Evolutionary conservation across 495 filamentous ascomycete species (phyloP).

Genomic region (Ramalina intermedia): DNA sequence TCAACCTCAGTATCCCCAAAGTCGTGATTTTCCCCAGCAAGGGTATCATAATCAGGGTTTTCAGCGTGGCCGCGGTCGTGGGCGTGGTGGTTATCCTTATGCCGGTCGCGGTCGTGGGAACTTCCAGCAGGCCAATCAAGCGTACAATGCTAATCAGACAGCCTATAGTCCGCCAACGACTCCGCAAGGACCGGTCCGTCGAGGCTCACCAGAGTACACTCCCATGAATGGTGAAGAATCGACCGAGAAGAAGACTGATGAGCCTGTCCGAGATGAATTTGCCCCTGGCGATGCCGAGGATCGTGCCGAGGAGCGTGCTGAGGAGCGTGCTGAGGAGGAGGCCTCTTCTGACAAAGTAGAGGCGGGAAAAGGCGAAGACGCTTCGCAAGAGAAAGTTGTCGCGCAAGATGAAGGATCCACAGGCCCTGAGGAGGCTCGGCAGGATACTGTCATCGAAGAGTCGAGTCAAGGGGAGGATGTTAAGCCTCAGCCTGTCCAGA

Average conservation of each 20-base stretch:
- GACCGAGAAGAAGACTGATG: constrained; percentile 10
- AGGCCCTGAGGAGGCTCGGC: not conserved
- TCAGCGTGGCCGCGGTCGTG: constrained; percentile 48
- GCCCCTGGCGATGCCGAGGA: constrained; percentile 20
- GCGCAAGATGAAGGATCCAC: constrained; percentile 5
- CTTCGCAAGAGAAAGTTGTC: not conserved
- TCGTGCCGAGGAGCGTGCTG: constrained; percentile 16
- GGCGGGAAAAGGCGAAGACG: not conserved
- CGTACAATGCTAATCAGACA: constrained; percentile 25
- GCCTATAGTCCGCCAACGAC: constrained; percentile 22
- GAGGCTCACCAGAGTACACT: constrained; percentile 9
- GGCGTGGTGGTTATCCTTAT: constrained; percentile 43
- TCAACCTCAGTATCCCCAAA: constrained; percentile 28
- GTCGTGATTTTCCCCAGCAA: constrained; percentile 42
- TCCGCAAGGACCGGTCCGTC: constrained; percentile 13
- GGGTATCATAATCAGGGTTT: constrained; percentile 43
- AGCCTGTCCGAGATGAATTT: constrained; percentile 20
- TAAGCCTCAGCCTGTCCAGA: constrained; percentile 7
- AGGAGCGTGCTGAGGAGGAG: constrained; percentile 11
- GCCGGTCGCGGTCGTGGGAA: constrained; percentile 38
- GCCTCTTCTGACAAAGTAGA: constrained; percentile 9
- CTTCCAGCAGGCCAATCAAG: constrained; percentile 19
- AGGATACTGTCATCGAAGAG: not conserved
- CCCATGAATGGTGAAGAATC: constrained; percentile 7
- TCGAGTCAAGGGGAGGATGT: constrained; percentile 2